phyloP scores from a whole-genome alignment of 805 yeast species.

The Candida mattraensis region DNA sequence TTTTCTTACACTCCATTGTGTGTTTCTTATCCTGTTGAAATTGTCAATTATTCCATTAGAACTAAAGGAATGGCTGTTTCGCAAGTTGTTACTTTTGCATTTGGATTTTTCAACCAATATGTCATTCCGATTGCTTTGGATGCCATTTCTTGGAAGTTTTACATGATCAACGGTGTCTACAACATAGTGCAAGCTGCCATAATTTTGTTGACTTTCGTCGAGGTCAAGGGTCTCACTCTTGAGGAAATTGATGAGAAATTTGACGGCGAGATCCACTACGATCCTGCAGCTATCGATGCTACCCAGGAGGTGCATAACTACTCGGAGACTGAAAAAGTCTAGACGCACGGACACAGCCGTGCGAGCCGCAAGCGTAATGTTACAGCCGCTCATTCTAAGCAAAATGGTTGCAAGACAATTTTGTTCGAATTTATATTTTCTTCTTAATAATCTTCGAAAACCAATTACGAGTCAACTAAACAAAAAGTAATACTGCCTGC shows the following conservation, averaged over 20 bases:
- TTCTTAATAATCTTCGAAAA: no score
- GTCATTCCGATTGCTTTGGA: conserved; percentile 33
- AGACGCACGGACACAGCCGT: no score
- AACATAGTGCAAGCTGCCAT: conserved; percentile 23
- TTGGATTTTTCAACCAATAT: conserved; percentile 28
- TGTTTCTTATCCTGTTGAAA: conserved; percentile 29
- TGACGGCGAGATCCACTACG: conserved; percentile 23
- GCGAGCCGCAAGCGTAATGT: neutral
- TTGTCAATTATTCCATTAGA: conserved; percentile 25
- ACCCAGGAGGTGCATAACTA: no score
- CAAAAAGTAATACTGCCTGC: no score
- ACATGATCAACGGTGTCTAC: conserved; percentile 27
- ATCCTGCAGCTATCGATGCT: conserved; percentile 3
- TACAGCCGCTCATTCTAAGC: neutral
- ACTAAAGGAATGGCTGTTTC: conserved; percentile 30
- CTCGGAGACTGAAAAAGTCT: conserved; percentile 3
- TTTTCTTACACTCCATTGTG: conserved; percentile 30
- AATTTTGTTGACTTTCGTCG: conserved; percentile 27
- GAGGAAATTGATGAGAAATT: conserved; percentile 32
- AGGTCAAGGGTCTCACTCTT: conserved; percentile 28
- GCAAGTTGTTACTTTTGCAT: conserved; percentile 25
- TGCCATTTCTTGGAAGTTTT: conserved; percentile 25
- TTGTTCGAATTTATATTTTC: neutral
- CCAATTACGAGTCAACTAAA: no score
- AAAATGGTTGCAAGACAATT: neutral